Evolutionary conservation across 2,329 filamentous ascomycete genomes (phyloP).

Genomic region (Colletotrichum zoysiae): DNA sequence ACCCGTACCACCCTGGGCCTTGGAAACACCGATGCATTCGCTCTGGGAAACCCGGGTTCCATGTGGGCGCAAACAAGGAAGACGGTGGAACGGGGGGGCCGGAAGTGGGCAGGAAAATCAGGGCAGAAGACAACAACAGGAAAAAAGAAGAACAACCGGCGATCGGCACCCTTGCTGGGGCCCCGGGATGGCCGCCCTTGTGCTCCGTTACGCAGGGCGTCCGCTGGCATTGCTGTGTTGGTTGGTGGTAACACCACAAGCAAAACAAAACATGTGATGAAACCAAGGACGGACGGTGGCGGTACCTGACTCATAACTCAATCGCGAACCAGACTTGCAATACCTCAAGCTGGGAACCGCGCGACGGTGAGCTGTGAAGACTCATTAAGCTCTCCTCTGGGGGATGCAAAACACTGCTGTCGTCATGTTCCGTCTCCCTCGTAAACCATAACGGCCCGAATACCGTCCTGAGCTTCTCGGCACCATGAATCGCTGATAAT

Average conservation of each 20-base stretch:
- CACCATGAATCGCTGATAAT: slow-evolving; percentile 14
- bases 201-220: slow-evolving; percentile 22
- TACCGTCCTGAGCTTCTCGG: neutral
- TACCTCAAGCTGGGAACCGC: slow-evolving; percentile 5
- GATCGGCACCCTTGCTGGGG: slow-evolving; percentile 11
- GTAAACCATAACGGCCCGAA: slow-evolving; percentile 19
- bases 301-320: slow-evolving; percentile 24
- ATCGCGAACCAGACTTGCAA: slow-evolving; percentile 17
- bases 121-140: slow-evolving; percentile 29
- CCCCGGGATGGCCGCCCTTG: slow-evolving; percentile 14
- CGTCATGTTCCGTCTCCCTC: slow-evolving; percentile 35
- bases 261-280: slow-evolving; percentile 39
- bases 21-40: slow-evolving; percentile 30
- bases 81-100: slow-evolving; percentile 25
- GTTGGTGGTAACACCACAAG: slow-evolving; percentile 17
- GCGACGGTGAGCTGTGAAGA: slow-evolving; percentile 12
- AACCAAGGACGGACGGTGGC: slow-evolving; percentile 14
- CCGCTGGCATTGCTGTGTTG: neutral
- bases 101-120: slow-evolving; percentile 22
- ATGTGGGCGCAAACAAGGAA: slow-evolving; percentile 35
- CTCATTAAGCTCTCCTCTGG: slow-evolving; percentile 21
- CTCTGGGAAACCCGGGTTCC: slow-evolving; percentile 34
- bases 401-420: slow-evolving; percentile 35
- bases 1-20: slow-evolving; percentile 31
- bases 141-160: slow-evolving; percentile 17